These are phyloP conservation scores for Helichrysum umbraculigerum DNA, from an alignment of 129 eudicot species.

Conservation along the genomic window DNA sequence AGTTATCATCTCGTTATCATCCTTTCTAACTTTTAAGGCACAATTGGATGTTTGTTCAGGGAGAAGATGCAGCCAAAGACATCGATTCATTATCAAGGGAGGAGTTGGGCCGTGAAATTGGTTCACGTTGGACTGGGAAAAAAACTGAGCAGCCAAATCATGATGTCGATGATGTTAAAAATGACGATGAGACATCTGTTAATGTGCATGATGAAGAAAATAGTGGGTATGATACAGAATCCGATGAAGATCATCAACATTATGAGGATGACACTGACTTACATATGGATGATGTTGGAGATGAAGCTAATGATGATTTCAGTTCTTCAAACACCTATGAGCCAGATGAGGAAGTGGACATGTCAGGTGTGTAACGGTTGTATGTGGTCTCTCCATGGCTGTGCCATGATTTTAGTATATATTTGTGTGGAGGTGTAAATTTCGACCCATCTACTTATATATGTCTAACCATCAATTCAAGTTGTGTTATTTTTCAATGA, in stretches of 20 bases:
- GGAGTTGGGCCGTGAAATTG: slow-evolving; percentile 86
- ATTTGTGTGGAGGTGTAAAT: not conserved
- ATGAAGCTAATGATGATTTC: slow-evolving; percentile 54
- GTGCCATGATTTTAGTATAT: not conserved
- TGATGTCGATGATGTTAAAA: slow-evolving; percentile 33
- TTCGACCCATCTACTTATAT: not conserved
- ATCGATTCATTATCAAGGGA: slow-evolving; percentile 74
- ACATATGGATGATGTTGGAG: slow-evolving; percentile 49
- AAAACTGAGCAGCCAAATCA: slow-evolving; percentile 50
- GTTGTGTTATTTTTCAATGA: not conserved
- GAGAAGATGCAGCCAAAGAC: slow-evolving; percentile 44
- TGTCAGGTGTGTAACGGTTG: slow-evolving; percentile 49
- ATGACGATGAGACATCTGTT: slow-evolving; percentile 38
- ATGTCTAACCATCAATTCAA: not conserved
- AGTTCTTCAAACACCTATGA: slow-evolving; percentile 58
- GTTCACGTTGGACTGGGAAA: slow-evolving; percentile 95
- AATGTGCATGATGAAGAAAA: slow-evolving; percentile 57
- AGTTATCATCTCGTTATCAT: slow-evolving; percentile 4
- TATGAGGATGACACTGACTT: slow-evolving; percentile 56
- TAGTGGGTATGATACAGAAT: slow-evolving; percentile 61
- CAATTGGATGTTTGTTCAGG: slow-evolving; percentile 37
- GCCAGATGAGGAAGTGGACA: slow-evolving; percentile 64
- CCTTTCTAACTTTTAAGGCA: not conserved
- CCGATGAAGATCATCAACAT: slow-evolving; percentile 48
- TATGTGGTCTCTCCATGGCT: slow-evolving; percentile 4